These are phyloP conservation scores for Fomitopsis betulina DNA, from an alignment of 1,284 basidiomycete genomes.

Conservation along the genomic window DNA sequence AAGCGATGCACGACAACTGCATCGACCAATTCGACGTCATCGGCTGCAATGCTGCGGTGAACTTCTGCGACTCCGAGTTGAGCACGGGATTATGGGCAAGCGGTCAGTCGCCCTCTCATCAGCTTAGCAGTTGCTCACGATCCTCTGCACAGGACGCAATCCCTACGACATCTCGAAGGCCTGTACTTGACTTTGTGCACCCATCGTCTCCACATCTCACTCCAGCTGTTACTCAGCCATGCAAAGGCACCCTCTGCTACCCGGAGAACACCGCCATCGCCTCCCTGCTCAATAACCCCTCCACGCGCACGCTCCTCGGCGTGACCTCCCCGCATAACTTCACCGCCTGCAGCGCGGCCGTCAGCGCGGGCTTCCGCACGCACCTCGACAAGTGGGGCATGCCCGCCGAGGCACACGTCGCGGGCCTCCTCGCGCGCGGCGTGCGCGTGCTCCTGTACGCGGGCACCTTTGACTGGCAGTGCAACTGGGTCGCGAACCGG, in stretches of 20 bases:
- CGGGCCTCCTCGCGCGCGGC: slow-evolving; percentile 69
- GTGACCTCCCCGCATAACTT: slow-evolving; percentile 52
- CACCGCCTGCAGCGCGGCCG: slow-evolving; percentile 50
- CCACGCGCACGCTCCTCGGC: slow-evolving; percentile 53
- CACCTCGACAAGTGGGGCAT: slow-evolving; percentile 58
- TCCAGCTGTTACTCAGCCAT: slow-evolving; percentile 32
- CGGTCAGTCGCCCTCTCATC: slow-evolving; percentile 32
- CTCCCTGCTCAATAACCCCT: slow-evolving; percentile 51
- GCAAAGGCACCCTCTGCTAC: slow-evolving; percentile 54
- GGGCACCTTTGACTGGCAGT: slow-evolving; percentile 79
- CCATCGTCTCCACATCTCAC: neutral
- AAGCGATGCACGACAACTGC: slow-evolving; percentile 41
- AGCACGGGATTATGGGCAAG: slow-evolving; percentile 47
- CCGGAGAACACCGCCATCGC: slow-evolving; percentile 45
- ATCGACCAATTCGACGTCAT: slow-evolving; percentile 57
- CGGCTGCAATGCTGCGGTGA: slow-evolving; percentile 53
- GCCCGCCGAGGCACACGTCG: slow-evolving; percentile 59
- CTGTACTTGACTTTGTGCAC: slow-evolving; percentile 1
- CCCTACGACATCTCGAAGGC: slow-evolving; percentile 73
- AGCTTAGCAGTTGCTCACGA: neutral
- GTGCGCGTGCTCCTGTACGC: slow-evolving; percentile 72
- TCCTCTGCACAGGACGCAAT: slow-evolving; percentile 43
- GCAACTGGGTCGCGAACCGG: slow-evolving; percentile 75
- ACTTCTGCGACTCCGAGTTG: slow-evolving; percentile 59
- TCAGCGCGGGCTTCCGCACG: slow-evolving; percentile 41